Evolutionary conservation across 176 grass and related monocot species (phyloP), one percentile per base, ranked within the genome.

Genomic region (Cocos nucifera): DNA sequence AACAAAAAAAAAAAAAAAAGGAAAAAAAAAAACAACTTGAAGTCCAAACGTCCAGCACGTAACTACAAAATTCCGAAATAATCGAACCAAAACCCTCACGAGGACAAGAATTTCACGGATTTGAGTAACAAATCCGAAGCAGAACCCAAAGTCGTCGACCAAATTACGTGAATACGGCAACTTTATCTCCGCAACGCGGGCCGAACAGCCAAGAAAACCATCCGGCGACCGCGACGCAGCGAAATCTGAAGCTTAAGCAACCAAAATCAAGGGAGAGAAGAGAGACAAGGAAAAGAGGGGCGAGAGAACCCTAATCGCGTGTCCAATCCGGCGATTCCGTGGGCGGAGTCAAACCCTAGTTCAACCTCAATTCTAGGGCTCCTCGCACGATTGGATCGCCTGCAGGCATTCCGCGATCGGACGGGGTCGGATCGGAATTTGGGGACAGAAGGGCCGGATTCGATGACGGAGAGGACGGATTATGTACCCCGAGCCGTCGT

Each of bases 231-330:
- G 35, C 35, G 10, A 44, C 35, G 62, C 53, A 65, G 49, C 49
- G 49, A 65, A 65, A 44, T 27, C 22, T 18, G 49, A 50, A 52
- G 49, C 15, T 65, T 24, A 26, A 65, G 19, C 9, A 53, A 14
- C 21, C 48, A 52, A 53, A 53, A 25, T 26, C 3, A 25, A 52
- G 4, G 22, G 51, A 64, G 19, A 64, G 26, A 52, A 17, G 19
- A 6, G 35, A 44, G 10, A 8, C 1, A 44, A 23, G 18, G 10
- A 22, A 7, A 30, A 3, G 21, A 21, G 17, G 17, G 64, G 32
- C 17, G 17, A 12, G 18, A 67, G 6, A 67, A 65, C 63, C 63
- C 63, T 65, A 65, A 53, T 53, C 49, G 19, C 14, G 14, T 0
- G 21, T 17, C 15, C 49, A 52, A 16, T 23, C 48, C 22, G 5